These are phyloP conservation scores for Penicillium arizonense DNA, from an alignment of 495 filamentous ascomycete species.

Conservation along the genomic window DNA sequence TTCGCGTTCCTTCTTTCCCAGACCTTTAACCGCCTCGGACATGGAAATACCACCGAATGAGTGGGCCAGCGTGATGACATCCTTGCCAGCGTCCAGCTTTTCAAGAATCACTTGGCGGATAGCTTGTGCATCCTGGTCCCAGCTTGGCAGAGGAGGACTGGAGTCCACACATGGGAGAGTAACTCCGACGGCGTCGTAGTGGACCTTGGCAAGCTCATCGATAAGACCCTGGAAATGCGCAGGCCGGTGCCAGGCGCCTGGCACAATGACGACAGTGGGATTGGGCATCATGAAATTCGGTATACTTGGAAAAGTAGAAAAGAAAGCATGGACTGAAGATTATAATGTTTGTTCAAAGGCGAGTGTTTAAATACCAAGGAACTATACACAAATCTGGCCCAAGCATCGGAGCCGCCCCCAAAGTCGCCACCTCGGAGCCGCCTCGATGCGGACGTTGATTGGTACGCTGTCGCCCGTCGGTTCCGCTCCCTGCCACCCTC, in stretches of 20 bases:
- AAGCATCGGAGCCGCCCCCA: too few species aligned
- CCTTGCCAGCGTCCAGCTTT: slow-evolving; percentile 24
- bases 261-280: slow-evolving; percentile 36
- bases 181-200: slow-evolving; percentile 29
- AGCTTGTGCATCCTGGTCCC: slow-evolving; percentile 28
- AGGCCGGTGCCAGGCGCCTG: slow-evolving; percentile 44
- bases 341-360: too few species aligned
- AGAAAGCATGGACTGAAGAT: too few species aligned
- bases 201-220: slow-evolving; percentile 22
- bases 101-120: slow-evolving; percentile 23
- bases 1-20: slow-evolving; percentile 37
- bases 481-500: too few species aligned
- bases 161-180: slow-evolving; percentile 28
- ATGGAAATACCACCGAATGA: slow-evolving; percentile 39
- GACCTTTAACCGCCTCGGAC: slow-evolving; percentile 34
- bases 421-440: too few species aligned
- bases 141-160: slow-evolving; percentile 24
- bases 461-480: too few species aligned
- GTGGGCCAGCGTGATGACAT: slow-evolving; percentile 37
- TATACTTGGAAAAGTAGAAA: too few species aligned
- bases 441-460: too few species aligned
- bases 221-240: slow-evolving; percentile 35
- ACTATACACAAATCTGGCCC: too few species aligned
- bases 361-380: too few species aligned
- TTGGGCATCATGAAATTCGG: slow-evolving; percentile 14